Conservation (phyloP, 2,329 filamentous ascomycete genomes). For the Drechslera avenae region DNA sequence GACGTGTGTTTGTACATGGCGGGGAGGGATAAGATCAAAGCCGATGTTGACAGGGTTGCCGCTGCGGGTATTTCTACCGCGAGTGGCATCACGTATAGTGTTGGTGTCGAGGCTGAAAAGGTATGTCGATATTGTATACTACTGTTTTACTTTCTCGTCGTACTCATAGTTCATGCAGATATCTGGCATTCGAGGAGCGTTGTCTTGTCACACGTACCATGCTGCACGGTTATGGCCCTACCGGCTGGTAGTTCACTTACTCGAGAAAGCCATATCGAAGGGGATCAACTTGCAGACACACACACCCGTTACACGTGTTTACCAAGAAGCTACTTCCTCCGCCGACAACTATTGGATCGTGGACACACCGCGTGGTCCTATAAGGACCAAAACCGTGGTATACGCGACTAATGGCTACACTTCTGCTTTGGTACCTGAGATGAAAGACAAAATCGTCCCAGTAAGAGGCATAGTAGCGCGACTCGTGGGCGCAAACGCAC, state of each 20-base stretch:
- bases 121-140: not conserved
- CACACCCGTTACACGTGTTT: conserved; percentile 9
- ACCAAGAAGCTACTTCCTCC: not conserved
- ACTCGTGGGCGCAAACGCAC: conserved; percentile 9
- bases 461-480: conserved; percentile 28
- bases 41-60: conserved; percentile 3
- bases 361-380: conserved; percentile 13
- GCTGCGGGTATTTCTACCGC: conserved; percentile 14
- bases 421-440: conserved; percentile 35
- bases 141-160: not conserved
- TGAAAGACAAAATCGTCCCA: conserved; percentile 46
- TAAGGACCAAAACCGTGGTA: conserved; percentile 15
- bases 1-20: conserved; percentile 12
- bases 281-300: conserved; percentile 19
- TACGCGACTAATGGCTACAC: conserved; percentile 31
- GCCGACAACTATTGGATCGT: conserved; percentile 1
- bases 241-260: conserved; percentile 11
- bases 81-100: conserved; percentile 8
- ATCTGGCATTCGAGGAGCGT: conserved; percentile 16
- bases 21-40: conserved; percentile 12
- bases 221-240: conserved; percentile 18
- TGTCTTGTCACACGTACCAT: conserved; percentile 17
- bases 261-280: conserved; percentile 10
- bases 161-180: not conserved
- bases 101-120: conserved; percentile 14